These are phyloP conservation scores for Excoecaria agallocha DNA, from an alignment of 345 rosid genomes.

Conservation along the genomic window DNA sequence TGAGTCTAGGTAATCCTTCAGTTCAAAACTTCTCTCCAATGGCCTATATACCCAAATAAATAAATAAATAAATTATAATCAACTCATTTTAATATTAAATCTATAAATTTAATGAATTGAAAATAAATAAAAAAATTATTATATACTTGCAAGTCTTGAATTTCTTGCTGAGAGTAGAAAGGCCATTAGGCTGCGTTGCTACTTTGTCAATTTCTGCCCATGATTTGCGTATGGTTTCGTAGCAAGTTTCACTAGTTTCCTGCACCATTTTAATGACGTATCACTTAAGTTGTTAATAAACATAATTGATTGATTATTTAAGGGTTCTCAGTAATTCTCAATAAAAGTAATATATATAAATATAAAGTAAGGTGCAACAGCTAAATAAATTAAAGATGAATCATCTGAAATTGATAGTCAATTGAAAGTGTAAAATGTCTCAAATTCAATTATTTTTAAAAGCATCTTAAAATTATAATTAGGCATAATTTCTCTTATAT, in stretches of 20 bases:
- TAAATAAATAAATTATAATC: too few species aligned
- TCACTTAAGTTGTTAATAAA: neutral
- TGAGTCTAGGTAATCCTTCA: conserved; percentile 31
- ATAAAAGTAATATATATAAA: too few species aligned
- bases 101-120: too few species aligned
- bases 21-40: conserved; percentile 22
- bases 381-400: too few species aligned
- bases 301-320: neutral
- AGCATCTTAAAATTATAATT: too few species aligned
- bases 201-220: conserved; percentile 35
- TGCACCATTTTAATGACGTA: conserved; percentile 1
- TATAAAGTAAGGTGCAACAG: too few species aligned
- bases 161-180: conserved; percentile 16
- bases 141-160: conserved; percentile 26
- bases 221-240: conserved; percentile 32
- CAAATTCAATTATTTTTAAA: too few species aligned
- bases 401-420: too few species aligned
- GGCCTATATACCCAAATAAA: conserved; percentile 28
- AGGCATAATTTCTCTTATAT: too few species aligned
- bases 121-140: neutral
- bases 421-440: too few species aligned
- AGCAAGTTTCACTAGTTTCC: conserved; percentile 38
- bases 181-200: conserved; percentile 22
- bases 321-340: neutral
- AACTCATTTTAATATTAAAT: too few species aligned